Evolutionary conservation across 2,329 filamentous ascomycete species (phyloP).

Genomic region (Paecilomyces sp.): DNA sequence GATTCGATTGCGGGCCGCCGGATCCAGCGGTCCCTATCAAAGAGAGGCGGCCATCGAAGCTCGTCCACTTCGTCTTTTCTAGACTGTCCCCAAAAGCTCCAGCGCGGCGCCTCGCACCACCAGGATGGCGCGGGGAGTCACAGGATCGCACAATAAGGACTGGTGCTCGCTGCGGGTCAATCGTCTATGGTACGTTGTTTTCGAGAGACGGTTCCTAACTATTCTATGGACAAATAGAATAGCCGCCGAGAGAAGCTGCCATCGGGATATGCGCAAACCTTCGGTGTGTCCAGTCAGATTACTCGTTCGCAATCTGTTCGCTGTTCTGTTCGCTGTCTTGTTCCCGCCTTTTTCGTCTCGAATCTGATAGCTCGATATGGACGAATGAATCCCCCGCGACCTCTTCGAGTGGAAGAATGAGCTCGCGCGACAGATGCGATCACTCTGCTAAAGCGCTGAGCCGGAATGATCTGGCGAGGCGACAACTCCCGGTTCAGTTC

Average conservation of each 20-base stretch:
- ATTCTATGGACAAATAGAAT: slow-evolving; percentile 2
- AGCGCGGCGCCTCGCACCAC: background rate
- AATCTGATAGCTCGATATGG: background rate
- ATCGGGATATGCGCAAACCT: slow-evolving; percentile 5
- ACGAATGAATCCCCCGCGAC: background rate
- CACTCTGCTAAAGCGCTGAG: background rate
- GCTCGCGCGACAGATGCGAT: background rate
- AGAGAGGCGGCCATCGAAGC: slow-evolving; percentile 13
- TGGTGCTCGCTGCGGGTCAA: background rate
- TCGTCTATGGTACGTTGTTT: background rate
- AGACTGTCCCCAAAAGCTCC: background rate
- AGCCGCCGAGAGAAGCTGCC: slow-evolving; percentile 5
- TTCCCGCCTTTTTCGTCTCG: background rate
- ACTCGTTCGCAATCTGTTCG: background rate
- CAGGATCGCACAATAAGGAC: slow-evolving; percentile 9
- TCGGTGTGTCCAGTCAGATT: slow-evolving; percentile 5
- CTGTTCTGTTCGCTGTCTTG: background rate
- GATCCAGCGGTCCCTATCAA: slow-evolving; percentile 26
- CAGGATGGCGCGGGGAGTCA: slow-evolving; percentile 3
- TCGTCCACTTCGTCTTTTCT: slow-evolving; percentile 6
- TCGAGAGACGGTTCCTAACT: slow-evolving; percentile 7
- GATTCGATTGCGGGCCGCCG: slow-evolving; percentile 19
- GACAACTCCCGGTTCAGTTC: background rate
- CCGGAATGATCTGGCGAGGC: background rate
- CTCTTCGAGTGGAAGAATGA: background rate